A percentile compares a stretch with the other conserved stretches of the same genome.
These are phyloP conservation scores for Fusarium buxicola DNA, from an alignment of 2,329 filamentous ascomycete species.

Conservation along the genomic window DNA sequence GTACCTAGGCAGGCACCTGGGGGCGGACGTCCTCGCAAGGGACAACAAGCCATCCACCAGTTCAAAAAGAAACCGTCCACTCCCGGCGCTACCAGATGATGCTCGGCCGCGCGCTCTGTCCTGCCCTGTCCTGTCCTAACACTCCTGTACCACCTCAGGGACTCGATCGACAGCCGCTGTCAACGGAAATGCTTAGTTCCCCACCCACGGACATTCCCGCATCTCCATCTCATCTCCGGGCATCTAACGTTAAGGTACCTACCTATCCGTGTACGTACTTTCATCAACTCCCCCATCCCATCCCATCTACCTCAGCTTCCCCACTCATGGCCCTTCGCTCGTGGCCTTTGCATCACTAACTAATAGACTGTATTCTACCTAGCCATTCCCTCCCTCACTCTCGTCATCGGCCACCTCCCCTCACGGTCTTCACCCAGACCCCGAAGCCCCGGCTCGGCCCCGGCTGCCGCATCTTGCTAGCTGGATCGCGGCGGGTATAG, in stretches of 20 bases:
- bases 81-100: too few species aligned
- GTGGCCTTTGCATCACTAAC: background rate
- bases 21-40: too few species aligned
- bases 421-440: too few species aligned
- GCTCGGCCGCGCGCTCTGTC: too few species aligned
- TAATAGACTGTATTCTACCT: background rate
- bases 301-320: background rate
- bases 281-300: slow-evolving; percentile 4
- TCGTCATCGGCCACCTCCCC: slow-evolving; percentile 1
- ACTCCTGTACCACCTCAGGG: too few species aligned
- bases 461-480: background rate
- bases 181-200: background rate
- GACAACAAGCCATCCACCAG: too few species aligned
- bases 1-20: too few species aligned
- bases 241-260: too few species aligned
- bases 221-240: slow-evolving; percentile 1
- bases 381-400: background rate
- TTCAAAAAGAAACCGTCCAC: too few species aligned
- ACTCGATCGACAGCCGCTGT: background rate
- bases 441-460: too few species aligned
- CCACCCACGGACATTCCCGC: background rate
- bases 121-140: too few species aligned
- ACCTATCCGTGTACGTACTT: too few species aligned
- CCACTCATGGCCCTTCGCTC: background rate
- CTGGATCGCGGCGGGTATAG: background rate